A percentile compares a stretch with the other conserved stretches of the same genome.
phyloP scores from a whole-genome alignment of 2,329 filamentous ascomycete species.

The Phaeosphaeriaceae sp. region DNA sequence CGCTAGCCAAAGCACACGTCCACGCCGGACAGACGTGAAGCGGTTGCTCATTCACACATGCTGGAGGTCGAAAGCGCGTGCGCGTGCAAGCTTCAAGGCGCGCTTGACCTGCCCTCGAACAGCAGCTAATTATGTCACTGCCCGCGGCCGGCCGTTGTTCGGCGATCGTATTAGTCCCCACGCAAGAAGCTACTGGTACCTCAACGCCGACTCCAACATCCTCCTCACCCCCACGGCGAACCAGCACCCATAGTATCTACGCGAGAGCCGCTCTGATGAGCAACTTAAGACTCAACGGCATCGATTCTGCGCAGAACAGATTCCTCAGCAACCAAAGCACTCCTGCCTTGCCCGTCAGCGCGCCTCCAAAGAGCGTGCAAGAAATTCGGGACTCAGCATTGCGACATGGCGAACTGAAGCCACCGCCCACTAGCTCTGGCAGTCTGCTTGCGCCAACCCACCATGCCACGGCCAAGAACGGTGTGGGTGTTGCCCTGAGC shows the following conservation, averaged over 20 bases:
- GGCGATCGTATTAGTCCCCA: not conserved
- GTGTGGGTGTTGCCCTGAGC: constrained; percentile 62
- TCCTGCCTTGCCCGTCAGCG: constrained; percentile 13
- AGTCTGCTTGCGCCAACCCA: constrained; percentile 21
- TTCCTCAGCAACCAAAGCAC: constrained; percentile 21
- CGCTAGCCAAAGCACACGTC: not conserved
- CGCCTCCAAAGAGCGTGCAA: constrained; percentile 29
- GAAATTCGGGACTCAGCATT: constrained; percentile 29
- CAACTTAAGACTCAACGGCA: constrained; percentile 39
- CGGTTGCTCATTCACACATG: not conserved
- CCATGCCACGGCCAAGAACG: constrained; percentile 41
- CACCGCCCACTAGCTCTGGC: constrained; percentile 25
- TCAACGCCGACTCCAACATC: constrained; percentile 8
- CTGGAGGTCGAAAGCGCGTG: not conserved
- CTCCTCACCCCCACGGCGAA: constrained; percentile 27
- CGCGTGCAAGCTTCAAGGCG: constrained; percentile 1
- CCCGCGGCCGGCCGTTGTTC: not conserved
- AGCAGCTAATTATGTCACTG: not conserved
- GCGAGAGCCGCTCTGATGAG: constrained; percentile 61
- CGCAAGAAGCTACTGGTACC: not conserved
- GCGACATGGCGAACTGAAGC: constrained; percentile 41
- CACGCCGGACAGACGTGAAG: not conserved
- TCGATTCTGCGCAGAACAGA: constrained; percentile 25
- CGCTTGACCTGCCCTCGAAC: not conserved
- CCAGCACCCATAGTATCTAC: constrained; percentile 57